phyloP scores from a whole-genome alignment of 192 early-diverging fungal genomes.

The Mycoemilia scoparia region DNA sequence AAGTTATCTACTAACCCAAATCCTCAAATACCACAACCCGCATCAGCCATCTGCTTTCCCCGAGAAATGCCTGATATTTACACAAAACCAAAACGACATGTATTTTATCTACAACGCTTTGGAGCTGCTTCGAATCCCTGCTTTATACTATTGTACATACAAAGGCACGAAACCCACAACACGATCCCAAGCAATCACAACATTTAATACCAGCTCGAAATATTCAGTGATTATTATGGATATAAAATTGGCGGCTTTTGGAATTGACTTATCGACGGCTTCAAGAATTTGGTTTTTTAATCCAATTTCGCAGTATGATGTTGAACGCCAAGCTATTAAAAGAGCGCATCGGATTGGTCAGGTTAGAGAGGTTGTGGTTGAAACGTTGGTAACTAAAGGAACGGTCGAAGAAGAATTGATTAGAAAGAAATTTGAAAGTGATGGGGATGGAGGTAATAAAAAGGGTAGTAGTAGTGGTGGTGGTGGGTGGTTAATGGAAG shows the following conservation, averaged over 20 bases:
- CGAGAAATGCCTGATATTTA: constrained; percentile 29
- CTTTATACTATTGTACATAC: constrained; percentile 21
- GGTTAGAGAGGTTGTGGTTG: constrained; percentile 17
- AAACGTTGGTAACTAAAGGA: constrained; percentile 17
- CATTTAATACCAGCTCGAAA: constrained; percentile 18
- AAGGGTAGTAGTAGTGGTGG: too few relatives aligned
- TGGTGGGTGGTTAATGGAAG: too few relatives aligned
- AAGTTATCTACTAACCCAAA: too few relatives aligned
- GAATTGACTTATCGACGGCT: constrained; percentile 60
- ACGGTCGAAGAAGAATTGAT: constrained; percentile 22
- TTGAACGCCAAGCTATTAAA: constrained; percentile 68
- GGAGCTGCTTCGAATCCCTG: constrained; percentile 12
- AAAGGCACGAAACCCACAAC: constrained; percentile 18
- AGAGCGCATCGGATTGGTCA: constrained; percentile 71
- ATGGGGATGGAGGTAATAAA: constrained; percentile 1
- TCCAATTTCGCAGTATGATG: constrained; percentile 52
- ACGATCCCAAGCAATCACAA: constrained; percentile 23
- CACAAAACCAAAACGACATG: constrained; percentile 9
- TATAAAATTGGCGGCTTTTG: constrained; percentile 41
- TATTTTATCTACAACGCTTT: constrained; percentile 14
- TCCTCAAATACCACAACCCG: too few relatives aligned
- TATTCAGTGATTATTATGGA: constrained; percentile 28
- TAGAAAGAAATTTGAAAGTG: constrained; percentile 15
- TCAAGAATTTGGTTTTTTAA: constrained; percentile 52
- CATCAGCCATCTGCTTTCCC: too few relatives aligned